Base-by-base conservation (phyloP, 768 basidiomycete species). In the Kwoniella bestiolae region DNA sequence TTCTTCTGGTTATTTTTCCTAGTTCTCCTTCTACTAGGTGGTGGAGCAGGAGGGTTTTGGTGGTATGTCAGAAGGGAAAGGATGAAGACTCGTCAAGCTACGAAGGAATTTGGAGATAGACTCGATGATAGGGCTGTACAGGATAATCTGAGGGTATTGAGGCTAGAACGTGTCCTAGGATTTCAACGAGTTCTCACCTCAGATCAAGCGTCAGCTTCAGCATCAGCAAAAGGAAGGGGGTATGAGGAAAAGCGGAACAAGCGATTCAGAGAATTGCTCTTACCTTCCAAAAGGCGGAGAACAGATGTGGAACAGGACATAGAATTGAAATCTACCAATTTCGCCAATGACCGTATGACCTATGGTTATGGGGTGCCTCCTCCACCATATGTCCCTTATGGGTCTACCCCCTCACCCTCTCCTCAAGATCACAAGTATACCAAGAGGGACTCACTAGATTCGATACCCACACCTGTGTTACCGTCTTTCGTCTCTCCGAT, bases 61-160 rank as follows among this genome's bases (percentile, higher is more conserved):
- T 72, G 60, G 68, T 77, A 69, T 56, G 61, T 79, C 44, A 52
- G 66, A 23, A 60, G 64, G 46, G 53, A 76, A 44, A 60, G 79
- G 31, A 34, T 53, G 21, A 63, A 63, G 61, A 75, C 67, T 18
- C 31, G 74, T 26, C 49, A 74, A 55, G 66, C 61, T 4, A 77
- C 73, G 2, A 56, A 65, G 14, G 71, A 61, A n/a, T 79, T 80
- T 56, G 73, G 60, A 4, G 59, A 69, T 3, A 64, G 59, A 8
- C 34, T 79, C 50, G 76, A 76, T 31, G 69, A 72, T 3, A 34
- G 53, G 16, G 45, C 52, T 18, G 58, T 71, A n/a, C 45, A 32
- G 52, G 73, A 71, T 23, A 47, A 60, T 31, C 34, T 63, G n/a
- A 47, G 62, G 44, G 46, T 41, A 12, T 50, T 70, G 6, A 18